Evolutionary conservation across 2,329 filamentous ascomycete species (phyloP), one percentile per base, ranked within the genome.

Genomic region (Talaromyces sp.): DNA sequence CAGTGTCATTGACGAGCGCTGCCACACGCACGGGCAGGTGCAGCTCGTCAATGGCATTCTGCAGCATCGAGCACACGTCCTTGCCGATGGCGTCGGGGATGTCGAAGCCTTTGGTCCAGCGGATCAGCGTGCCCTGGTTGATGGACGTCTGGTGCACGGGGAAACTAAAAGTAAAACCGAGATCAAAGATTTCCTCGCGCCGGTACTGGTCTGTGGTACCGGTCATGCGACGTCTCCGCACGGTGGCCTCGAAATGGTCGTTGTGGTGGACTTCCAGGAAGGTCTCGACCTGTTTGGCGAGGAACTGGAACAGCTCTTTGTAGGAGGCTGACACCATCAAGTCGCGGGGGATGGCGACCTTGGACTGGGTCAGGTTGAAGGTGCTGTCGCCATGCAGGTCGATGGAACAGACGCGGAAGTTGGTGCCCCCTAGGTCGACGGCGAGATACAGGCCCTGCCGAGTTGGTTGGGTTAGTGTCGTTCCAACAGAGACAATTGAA

Each of bases 101-200:
- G 73, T 98, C 91, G 73, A 97, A 99, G 57, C 95, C 95, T 81
- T 99, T 99, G 61, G 95, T 99, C 95, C 95, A 99, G 68, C 95
- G 87, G 77, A 97, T 95, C 58, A 99, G 82, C 60, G 88, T 89
- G 63, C 95, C 95, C 78, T 92, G 93, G 82, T 98, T 98, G 74
- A 99, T 96, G 43, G 91, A 93, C 61, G 90, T 82, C 75, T 99
- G 95, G 73, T 96, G 86, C 43, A 98, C 93, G 2, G 95, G 95
- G 79, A 98, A 99, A 73, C 90, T 96, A 78, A 99, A 99, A 58
- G 95, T 99, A 78, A 99, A 99, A n/a, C 95, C 95, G 49, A 99
- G 82, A 69, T 92, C 90, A 79, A 98, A 96, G 63, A 95, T 85
- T 62, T 93, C 83, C 73, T 93, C 86, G 64, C 91, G 86, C 58